A percentile compares a stretch with the other conserved stretches of the same genome.
Conservation (phyloP, 108 stramenopile species). For the Aurantiochytrium sp. region DNA sequence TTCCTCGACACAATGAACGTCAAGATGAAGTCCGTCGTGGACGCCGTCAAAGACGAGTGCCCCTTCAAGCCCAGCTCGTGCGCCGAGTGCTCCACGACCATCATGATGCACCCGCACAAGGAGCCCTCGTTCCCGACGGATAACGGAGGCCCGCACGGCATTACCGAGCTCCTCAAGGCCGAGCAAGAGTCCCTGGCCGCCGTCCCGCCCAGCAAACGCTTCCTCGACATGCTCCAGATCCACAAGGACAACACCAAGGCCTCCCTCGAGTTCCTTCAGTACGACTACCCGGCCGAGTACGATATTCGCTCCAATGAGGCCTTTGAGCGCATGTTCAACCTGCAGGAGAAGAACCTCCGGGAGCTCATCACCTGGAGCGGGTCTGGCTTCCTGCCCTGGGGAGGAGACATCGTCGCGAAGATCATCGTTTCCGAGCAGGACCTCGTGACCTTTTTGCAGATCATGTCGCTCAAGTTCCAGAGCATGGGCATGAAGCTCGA, state of each 20-base stretch:
- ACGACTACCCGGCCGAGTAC: background rate
- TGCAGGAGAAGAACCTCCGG: background rate
- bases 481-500: background rate
- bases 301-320: background rate
- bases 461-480: slow-evolving; percentile 25
- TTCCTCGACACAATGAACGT: slow-evolving; percentile 16
- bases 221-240: background rate
- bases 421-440: background rate
- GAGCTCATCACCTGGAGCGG: background rate
- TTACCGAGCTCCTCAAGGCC: background rate
- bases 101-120: background rate
- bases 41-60: background rate
- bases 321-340: background rate
- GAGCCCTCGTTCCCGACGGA: background rate
- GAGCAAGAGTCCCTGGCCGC: background rate
- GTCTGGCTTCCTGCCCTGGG: background rate
- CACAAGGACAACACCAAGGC: background rate
- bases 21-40: background rate
- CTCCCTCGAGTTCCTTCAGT: background rate
- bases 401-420: background rate
- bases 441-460: slow-evolving; percentile 2
- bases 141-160: background rate
- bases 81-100: slow-evolving; percentile 1
- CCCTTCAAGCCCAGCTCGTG: background rate
- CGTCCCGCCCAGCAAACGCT: background rate